phyloP scores from a whole-genome alignment of 23 red algal species.

The Cyanidioschyzon merolae region DNA sequence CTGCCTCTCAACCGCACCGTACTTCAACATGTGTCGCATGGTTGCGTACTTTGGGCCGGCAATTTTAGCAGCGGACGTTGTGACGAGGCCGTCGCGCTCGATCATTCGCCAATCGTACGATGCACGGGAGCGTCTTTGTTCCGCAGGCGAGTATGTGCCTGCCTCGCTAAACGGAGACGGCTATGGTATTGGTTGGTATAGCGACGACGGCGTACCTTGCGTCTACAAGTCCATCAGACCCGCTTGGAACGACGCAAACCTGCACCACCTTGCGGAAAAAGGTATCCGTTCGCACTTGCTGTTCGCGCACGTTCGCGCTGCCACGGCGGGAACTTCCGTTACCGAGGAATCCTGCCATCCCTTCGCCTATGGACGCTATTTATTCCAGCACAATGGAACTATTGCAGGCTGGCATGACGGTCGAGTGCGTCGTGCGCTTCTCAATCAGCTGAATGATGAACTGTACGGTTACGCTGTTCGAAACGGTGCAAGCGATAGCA shows the following conservation, averaged over 20 bases:
- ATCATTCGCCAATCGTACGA: conserved; percentile 69
- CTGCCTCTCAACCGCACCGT: too few species aligned
- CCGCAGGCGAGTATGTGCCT: conserved; percentile 9
- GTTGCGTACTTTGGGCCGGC: conserved; percentile 62
- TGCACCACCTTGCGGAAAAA: conserved; percentile 58
- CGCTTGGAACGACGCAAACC: conserved; percentile 83
- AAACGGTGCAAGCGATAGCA: conserved; percentile 51
- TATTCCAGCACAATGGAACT: conserved; percentile 71
- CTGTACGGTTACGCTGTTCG: conserved; percentile 61
- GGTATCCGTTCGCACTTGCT: conserved; percentile 45
- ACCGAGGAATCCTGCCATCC: conserved; percentile 75
- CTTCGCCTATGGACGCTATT: conserved; percentile 44
- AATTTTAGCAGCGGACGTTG: conserved; percentile 69
- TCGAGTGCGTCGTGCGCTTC: conserved; percentile 30
- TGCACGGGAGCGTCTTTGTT: conserved; percentile 54
- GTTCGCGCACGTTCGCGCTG: conserved; percentile 78
- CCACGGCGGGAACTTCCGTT: conserved; percentile 47
- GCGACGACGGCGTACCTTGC: conserved; percentile 45
- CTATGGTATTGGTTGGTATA: conserved; percentile 78
- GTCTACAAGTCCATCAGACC: conserved; percentile 58
- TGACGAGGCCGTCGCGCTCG: conserved; percentile 56
- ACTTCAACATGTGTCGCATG: conserved; percentile 64
- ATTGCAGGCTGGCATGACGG: conserved; percentile 33
- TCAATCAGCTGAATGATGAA: conserved; percentile 31
- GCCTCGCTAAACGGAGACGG: conserved; percentile 84